phyloP scores from a whole-genome alignment of 257 asterid species.

The Solanum okadae region DNA sequence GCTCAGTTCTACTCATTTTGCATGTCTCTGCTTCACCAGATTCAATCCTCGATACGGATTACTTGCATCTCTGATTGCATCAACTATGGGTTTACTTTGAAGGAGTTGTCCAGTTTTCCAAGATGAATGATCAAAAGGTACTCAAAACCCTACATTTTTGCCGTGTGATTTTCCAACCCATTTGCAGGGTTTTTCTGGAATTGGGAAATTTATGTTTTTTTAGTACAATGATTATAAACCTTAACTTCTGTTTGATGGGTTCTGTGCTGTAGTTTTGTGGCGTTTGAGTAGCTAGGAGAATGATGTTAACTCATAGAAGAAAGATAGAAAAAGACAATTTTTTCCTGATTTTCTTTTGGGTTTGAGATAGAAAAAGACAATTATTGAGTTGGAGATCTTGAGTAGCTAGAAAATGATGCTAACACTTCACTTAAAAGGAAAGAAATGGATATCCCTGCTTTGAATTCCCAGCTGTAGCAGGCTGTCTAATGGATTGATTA shows the following conservation, averaged over 20 bases:
- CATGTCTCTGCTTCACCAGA: not conserved
- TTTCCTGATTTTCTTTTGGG: not conserved
- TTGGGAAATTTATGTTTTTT: not conserved
- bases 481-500: not conserved
- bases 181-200: not conserved
- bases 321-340: not conserved
- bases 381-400: not conserved
- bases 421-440: not conserved
- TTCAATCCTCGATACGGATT: not conserved
- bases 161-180: not conserved
- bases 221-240: not conserved
- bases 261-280: not conserved
- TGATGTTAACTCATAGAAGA: not conserved
- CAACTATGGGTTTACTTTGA: not conserved
- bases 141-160: not conserved
- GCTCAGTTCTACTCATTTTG: not conserved
- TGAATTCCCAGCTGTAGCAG: not conserved
- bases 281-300: not conserved
- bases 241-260: not conserved
- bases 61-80: not conserved
- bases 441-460: not conserved
- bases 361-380: not conserved
- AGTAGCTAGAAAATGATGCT: not conserved
- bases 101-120: not conserved
- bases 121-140: constrained; percentile 5